These are phyloP conservation scores for Apophysomyces trapeziformis DNA, from an alignment of 371 early-diverging fungal genomes.

Conservation along the genomic window DNA sequence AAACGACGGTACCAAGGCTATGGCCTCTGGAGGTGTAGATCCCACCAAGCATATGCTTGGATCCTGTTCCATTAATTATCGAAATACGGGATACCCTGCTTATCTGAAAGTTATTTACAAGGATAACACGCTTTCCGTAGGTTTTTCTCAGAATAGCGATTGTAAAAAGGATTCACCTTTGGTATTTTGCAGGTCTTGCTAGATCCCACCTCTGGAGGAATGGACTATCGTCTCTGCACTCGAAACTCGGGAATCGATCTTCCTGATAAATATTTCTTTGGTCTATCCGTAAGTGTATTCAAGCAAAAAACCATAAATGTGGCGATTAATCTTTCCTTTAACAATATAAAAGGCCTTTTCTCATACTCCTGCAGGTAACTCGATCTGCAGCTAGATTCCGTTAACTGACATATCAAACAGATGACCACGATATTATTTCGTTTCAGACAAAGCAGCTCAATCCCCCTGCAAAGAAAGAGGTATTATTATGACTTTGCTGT, in stretches of 20 bases:
- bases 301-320: background rate
- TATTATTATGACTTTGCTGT: conserved; percentile 24
- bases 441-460: conserved; percentile 79
- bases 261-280: conserved; percentile 84
- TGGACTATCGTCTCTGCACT: conserved; percentile 67
- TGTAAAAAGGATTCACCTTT: background rate
- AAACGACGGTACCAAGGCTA: conserved; percentile 69
- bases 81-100: conserved; percentile 60
- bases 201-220: conserved; percentile 65
- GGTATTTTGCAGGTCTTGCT: conserved; percentile 55
- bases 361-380: conserved; percentile 43
- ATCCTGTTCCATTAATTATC: conserved; percentile 75
- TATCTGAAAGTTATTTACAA: conserved; percentile 69
- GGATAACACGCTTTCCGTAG: conserved; percentile 63
- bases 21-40: conserved; percentile 46
- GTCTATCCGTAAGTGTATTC: conserved; percentile 62
- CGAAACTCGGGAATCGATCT: conserved; percentile 59
- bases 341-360: conserved; percentile 27
- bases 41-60: conserved; percentile 56
- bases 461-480: conserved; percentile 58
- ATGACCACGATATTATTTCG: conserved; percentile 81
- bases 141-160: conserved; percentile 6
- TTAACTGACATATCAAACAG: conserved; percentile 34
- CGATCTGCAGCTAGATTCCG: background rate
- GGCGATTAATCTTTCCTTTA: background rate